Evolutionary conservation across 129 eudicot species (phyloP).

Genomic region (Tanacetum coccineum): DNA sequence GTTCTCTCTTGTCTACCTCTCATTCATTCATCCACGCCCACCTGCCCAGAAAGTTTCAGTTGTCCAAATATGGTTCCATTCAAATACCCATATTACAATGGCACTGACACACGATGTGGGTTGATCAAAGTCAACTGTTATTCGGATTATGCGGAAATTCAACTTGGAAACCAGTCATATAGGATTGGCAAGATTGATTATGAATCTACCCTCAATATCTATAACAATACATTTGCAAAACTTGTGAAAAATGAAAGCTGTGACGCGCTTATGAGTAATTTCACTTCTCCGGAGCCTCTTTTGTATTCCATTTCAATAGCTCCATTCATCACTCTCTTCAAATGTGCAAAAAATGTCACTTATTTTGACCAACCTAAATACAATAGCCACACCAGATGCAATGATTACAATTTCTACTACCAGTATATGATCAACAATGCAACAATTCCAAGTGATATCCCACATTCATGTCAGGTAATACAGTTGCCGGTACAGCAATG

Average conservation of each 20-base stretch:
- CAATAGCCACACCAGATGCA: background rate
- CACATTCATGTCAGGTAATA: slow-evolving; percentile 17
- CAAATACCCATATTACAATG: too few relatives aligned
- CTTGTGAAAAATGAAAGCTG: slow-evolving; percentile 6
- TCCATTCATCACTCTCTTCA: slow-evolving; percentile 31
- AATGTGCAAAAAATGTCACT: slow-evolving; percentile 18
- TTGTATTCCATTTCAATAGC: slow-evolving; percentile 19
- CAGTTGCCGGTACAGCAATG: background rate
- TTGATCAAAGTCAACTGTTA: slow-evolving; percentile 17
- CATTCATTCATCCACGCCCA: background rate
- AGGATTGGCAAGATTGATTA: background rate
- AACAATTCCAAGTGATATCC: slow-evolving; percentile 14
- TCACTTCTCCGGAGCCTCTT: slow-evolving; percentile 25
- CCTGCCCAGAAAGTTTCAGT: background rate
- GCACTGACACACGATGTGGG: background rate
- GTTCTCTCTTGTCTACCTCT: too few relatives aligned
- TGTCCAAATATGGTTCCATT: too few relatives aligned
- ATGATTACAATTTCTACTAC: slow-evolving; percentile 21
- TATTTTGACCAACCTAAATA: slow-evolving; percentile 3
- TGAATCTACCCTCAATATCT: background rate
- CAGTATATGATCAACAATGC: background rate
- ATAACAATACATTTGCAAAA: background rate
- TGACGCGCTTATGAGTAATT: background rate
- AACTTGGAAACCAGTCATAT: background rate
- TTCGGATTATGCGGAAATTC: background rate